A percentile compares a stretch with the other conserved stretches of the same genome.
These are phyloP conservation scores for Plasmodium blacklocki DNA, from an alignment of 169 alveolate genomes.

Conservation along the genomic window DNA sequence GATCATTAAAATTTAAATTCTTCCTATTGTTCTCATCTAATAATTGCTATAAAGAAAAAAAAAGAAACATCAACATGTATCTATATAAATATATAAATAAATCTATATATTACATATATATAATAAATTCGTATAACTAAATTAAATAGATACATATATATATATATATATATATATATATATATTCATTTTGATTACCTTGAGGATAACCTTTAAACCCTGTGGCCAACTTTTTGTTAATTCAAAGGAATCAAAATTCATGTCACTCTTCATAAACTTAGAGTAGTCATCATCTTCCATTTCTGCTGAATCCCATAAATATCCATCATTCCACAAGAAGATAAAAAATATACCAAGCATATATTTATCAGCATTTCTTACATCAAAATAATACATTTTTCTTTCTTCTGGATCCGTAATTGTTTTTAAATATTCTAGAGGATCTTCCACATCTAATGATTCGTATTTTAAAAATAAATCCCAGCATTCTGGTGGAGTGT, in stretches of 20 bases:
- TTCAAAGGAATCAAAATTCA: slow-evolving; percentile 52
- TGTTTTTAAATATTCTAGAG: slow-evolving; percentile 12
- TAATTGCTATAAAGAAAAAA: slow-evolving; percentile 25
- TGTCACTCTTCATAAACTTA: slow-evolving; percentile 33
- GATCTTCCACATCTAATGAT: slow-evolving; percentile 41
- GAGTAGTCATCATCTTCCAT: slow-evolving; percentile 79
- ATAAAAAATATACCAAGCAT: slow-evolving; percentile 79
- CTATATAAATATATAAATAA: neutral
- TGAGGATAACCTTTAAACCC: slow-evolving; percentile 27
- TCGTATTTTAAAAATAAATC: slow-evolving; percentile 77
- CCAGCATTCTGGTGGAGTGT: slow-evolving; percentile 90
- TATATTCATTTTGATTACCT: slow-evolving; percentile 3
- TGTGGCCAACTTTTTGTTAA: slow-evolving; percentile 51
- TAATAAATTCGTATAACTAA: neutral
- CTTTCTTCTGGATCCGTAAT: slow-evolving; percentile 65
- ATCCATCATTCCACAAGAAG: slow-evolving; percentile 88
- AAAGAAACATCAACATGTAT: no score
- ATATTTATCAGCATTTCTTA: slow-evolving; percentile 82
- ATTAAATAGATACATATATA: neutral
- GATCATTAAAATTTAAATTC: slow-evolving; percentile 47
- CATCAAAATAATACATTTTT: slow-evolving; percentile 81
- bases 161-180: neutral
- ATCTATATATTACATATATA: neutral
- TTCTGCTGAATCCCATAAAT: slow-evolving; percentile 85
- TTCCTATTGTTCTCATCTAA: slow-evolving; percentile 24